Conservation (phyloP, 441 rosid species). For the Francoa sonchifolia region DNA sequence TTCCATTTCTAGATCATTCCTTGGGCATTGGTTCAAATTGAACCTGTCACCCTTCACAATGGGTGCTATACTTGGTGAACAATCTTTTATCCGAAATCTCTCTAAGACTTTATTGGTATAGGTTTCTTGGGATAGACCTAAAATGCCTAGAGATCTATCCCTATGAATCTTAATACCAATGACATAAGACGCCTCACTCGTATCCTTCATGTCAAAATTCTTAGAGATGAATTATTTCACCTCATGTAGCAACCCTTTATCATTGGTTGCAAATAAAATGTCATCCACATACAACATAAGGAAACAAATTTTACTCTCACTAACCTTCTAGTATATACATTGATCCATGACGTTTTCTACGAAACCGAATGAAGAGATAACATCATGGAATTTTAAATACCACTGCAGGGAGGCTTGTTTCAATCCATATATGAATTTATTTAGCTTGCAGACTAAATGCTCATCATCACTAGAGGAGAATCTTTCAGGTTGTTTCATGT, state of each 20-base stretch:
- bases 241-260: background rate
- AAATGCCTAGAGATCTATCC: background rate
- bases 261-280: background rate
- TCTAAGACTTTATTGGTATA: background rate
- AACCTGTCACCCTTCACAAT: conserved; percentile 1
- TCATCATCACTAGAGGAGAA: background rate
- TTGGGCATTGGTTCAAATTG: background rate
- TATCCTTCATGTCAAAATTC: conserved; percentile 6
- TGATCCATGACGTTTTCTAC: background rate
- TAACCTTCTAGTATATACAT: background rate
- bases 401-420: conserved; percentile 2
- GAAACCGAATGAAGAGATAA: background rate
- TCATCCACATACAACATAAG: conserved; percentile 3
- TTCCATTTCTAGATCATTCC: background rate
- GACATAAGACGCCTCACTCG: conserved; percentile 2
- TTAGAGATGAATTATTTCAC: conserved; percentile 1
- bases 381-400: background rate
- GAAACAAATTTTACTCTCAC: too few relatives aligned
- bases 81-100: background rate
- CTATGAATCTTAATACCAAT: background rate
- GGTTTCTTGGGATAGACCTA: background rate
- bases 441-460: background rate
- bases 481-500: background rate
- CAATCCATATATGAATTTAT: conserved; percentile 2
- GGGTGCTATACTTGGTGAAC: background rate